These are phyloP conservation scores for Chlorella sp. DNA, from an alignment of 139 green algal genomes.

Conservation along the genomic window DNA sequence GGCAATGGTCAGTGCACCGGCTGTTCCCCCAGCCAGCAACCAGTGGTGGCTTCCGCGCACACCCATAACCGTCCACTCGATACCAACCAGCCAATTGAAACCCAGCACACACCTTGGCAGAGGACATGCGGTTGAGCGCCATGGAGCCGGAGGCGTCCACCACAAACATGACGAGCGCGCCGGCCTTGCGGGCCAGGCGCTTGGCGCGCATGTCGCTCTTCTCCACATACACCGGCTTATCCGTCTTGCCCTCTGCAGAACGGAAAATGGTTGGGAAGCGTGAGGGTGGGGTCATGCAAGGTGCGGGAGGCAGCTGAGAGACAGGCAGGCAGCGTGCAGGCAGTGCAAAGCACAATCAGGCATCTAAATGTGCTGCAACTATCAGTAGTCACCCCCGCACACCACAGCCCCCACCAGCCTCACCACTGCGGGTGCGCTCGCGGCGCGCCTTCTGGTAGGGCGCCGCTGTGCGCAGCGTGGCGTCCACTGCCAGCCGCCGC, in stretches of 20 bases:
- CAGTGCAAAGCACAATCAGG: not conserved
- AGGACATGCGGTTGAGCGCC: slow-evolving; percentile 98
- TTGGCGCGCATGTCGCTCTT: slow-evolving; percentile 97
- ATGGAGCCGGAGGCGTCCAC: slow-evolving; percentile 93
- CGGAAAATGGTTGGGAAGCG: not conserved
- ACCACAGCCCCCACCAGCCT: not conserved
- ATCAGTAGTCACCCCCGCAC: not conserved
- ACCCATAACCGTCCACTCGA: no score
- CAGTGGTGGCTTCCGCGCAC: no score
- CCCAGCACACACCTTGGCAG: slow-evolving; percentile 80
- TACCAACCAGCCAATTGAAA: no score
- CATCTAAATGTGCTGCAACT: not conserved
- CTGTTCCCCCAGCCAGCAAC: no score
- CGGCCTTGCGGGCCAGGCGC: slow-evolving; percentile 95
- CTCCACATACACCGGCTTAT: slow-evolving; percentile 93
- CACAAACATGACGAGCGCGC: slow-evolving; percentile 91
- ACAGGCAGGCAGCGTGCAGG: not conserved
- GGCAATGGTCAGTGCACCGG: no score
- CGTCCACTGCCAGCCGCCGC: slow-evolving; percentile 97
- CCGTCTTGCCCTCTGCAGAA: slow-evolving; percentile 19
- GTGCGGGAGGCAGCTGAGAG: not conserved
- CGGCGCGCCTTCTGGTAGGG: slow-evolving; percentile 90
- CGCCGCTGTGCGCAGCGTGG: slow-evolving; percentile 93
- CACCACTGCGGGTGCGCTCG: slow-evolving; percentile 30
- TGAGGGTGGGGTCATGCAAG: not conserved